A percentile compares a stretch with the other conserved stretches of the same genome.
Conservation (phyloP, 176 grass and related monocot genomes). For the Cenchrus purpureus region DNA sequence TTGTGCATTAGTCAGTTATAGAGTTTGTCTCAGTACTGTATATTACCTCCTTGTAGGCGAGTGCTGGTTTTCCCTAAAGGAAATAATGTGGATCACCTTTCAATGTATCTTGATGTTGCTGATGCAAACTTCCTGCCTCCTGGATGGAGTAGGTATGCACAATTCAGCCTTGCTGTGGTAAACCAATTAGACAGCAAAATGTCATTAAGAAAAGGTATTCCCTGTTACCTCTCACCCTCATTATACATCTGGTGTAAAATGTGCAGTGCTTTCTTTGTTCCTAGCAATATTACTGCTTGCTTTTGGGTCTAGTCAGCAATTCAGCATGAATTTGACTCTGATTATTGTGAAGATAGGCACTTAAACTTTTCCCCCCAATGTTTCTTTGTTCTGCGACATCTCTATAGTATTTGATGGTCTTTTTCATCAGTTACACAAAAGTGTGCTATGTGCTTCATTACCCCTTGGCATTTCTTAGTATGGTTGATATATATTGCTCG, state of each 20-base stretch:
- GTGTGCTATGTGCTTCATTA: too few species aligned
- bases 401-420: background rate
- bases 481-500: too few species aligned
- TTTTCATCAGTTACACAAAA: too few species aligned
- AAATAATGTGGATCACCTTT: conserved; percentile 62
- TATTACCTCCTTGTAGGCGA: conserved; percentile 52
- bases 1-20: background rate
- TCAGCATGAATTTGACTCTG: conserved; percentile 26
- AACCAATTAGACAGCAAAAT: conserved; percentile 63
- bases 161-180: conserved; percentile 70
- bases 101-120: conserved; percentile 78
- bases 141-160: conserved; percentile 74
- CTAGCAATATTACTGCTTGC: conserved; percentile 7
- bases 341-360: conserved; percentile 1
- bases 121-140: conserved; percentile 50
- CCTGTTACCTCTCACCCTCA: conserved; percentile 8
- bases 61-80: conserved; percentile 73
- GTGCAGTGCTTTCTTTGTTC: conserved; percentile 4
- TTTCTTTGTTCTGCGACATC: background rate
- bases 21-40: conserved; percentile 15
- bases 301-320: background rate
- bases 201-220: conserved; percentile 72
- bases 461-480: too few species aligned
- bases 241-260: background rate
- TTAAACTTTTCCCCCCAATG: background rate